Conservation (phyloP, 1,139 yeast genomes). For the Suhomyces kunorum region DNA sequence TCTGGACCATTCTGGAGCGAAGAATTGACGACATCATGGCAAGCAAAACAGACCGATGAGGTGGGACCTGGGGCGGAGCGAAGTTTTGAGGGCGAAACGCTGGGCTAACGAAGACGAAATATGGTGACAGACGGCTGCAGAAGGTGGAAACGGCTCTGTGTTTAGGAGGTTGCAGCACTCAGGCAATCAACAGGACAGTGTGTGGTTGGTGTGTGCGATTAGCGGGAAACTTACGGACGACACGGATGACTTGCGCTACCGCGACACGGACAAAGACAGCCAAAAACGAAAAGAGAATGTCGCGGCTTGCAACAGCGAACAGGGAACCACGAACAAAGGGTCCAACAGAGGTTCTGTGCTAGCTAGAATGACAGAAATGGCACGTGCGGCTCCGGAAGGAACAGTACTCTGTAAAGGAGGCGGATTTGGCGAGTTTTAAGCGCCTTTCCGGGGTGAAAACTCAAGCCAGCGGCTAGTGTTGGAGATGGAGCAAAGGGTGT, state of each 20-base stretch:
- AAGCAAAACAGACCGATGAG: conserved; percentile 1
- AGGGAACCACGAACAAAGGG: too few species aligned
- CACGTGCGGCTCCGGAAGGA: too few species aligned
- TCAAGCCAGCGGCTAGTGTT: too few species aligned
- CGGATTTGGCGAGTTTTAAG: too few species aligned
- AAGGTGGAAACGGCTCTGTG: neutral
- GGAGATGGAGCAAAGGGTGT: neutral
- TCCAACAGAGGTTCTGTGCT: too few species aligned
- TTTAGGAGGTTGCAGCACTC: neutral
- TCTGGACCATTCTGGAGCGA: conserved; percentile 37
- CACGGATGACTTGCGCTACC: conserved; percentile 4
- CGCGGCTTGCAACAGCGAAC: neutral
- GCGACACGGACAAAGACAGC: neutral
- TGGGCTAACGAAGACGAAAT: too few species aligned
- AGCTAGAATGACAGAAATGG: too few species aligned
- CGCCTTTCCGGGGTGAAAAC: too few species aligned
- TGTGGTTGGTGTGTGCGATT: neutral
- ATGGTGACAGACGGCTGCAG: too few species aligned
- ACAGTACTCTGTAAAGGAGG: too few species aligned
- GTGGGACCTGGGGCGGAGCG: neutral
- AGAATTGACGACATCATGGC: conserved; percentile 24
- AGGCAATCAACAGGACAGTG: neutral
- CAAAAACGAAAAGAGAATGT: neutral
- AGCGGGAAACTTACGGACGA: conserved; percentile 1
- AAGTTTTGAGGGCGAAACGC: neutral